Base-by-base conservation (phyloP, 306 rosid species). In the Styphnolobium japonicum region DNA sequence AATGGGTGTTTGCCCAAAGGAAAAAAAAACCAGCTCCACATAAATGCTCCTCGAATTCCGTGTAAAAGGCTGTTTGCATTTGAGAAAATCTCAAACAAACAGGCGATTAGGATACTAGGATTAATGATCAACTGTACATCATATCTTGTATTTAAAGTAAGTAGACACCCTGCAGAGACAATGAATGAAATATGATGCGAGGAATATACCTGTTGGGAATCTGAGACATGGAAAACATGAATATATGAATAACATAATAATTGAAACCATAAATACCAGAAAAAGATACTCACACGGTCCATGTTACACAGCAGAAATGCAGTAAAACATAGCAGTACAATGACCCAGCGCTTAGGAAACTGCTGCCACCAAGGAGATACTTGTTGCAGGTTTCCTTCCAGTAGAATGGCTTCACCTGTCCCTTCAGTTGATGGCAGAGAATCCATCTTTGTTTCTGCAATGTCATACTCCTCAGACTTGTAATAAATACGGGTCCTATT, bases 301-400 rank as follows among this genome's bases (percentile, higher is more conserved):
- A 94, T 92, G 88, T 94, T 94, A 90, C 98, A 94, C 67, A 94
- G 82, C 8, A 92, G 86, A 82, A 94, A 92, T 40, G 98, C 87
- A n/a, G 89, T 2, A 85, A 90, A 94, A 84, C 98, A 94, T 63
- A 94, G 92, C 83, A 94, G 80, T 57, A 94, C 98, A 81, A 94
- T 89, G 87, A 86, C 91, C 97, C 94, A 94, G 46, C 98, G 98
- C 86, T 90, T 94, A 48, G 98, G 98, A 87, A 94, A 80, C 63
- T 81, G 73, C 83, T 87, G 88, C 94, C 92, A 82, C 97, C 91
- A 88, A 75, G 94, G 80, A 37, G 92, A 86, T 25, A 36, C 75
- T 79, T 84, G 81, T 43, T 42, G 84, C 73, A 73, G 63, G 80
- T 73, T 85, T 70, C 87, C 92, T 46, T 81, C 91, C 7, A 86